Evolutionary conservation across 345 rosid species (phyloP).

Genomic region (Sisymbrium altissimum): DNA sequence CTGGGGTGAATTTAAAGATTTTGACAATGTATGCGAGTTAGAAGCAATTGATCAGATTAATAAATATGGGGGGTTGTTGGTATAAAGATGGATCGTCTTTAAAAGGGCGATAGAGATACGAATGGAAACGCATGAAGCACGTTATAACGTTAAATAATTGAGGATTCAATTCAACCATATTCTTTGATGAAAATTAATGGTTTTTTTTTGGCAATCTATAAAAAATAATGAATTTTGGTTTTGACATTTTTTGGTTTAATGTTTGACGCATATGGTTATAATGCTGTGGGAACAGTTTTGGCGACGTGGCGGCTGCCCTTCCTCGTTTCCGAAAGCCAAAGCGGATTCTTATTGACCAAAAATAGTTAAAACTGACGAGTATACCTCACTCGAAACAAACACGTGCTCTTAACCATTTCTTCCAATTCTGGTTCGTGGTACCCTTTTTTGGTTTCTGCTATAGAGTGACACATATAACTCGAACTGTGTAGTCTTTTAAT

Average conservation of each 20-base stretch:
- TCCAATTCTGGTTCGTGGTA: neutral
- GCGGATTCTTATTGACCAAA: neutral
- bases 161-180: conserved; percentile 12
- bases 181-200: neutral
- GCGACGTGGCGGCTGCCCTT: conserved; percentile 27
- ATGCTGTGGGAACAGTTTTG: conserved; percentile 8
- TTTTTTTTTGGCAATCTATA: neutral
- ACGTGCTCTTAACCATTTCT: neutral
- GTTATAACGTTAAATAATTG: conserved; percentile 22
- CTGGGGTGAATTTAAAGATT: neutral
- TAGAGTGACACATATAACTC: neutral
- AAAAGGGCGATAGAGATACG: conserved; percentile 10
- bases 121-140: conserved; percentile 32
- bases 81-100: neutral
- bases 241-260: conserved; percentile 4
- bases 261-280: conserved; percentile 9
- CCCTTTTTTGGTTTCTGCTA: neutral
- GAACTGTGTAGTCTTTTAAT: neutral
- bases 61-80: conserved; percentile 13
- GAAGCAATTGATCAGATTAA: neutral
- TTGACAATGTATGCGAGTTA: conserved; percentile 2
- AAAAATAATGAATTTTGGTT: neutral
- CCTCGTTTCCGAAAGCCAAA: conserved; percentile 7
- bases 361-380: neutral
- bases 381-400: neutral